Evolutionary conservation across 306 rosid species (phyloP).

Genomic region (Fragaria vesca): DNA sequence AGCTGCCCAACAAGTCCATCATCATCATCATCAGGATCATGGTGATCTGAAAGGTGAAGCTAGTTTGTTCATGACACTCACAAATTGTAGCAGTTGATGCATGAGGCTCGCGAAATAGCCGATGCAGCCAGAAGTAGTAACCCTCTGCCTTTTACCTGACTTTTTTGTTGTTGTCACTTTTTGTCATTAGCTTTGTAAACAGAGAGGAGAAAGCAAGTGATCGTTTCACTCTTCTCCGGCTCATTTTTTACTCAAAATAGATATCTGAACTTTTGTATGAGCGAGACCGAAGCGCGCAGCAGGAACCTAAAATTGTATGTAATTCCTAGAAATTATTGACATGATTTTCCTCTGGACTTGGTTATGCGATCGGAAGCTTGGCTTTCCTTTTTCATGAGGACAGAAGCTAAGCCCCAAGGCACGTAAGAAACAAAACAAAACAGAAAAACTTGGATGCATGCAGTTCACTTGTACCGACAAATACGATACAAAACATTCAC

Average conservation of each 20-base stretch:
- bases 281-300: background rate
- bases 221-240: background rate
- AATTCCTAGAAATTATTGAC: background rate
- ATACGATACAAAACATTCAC: no score
- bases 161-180: background rate
- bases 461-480: background rate
- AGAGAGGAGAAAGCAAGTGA: background rate
- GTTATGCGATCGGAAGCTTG: background rate
- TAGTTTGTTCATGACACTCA: slow-evolving; percentile 23
- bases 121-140: background rate
- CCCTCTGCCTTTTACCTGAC: background rate
- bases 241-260: background rate
- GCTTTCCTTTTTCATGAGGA: background rate
- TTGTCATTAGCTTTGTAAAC: background rate
- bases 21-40: slow-evolving; percentile 50
- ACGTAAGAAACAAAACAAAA: no score
- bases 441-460: background rate
- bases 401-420: background rate
- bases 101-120: background rate
- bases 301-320: background rate
- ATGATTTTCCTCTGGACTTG: background rate
- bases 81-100: slow-evolving; percentile 6
- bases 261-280: background rate
- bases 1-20: slow-evolving; percentile 36
- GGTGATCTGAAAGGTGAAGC: slow-evolving; percentile 65